phyloP scores from a whole-genome alignment of 1,284 basidiomycete genomes.

The Fomes fomentarius region DNA sequence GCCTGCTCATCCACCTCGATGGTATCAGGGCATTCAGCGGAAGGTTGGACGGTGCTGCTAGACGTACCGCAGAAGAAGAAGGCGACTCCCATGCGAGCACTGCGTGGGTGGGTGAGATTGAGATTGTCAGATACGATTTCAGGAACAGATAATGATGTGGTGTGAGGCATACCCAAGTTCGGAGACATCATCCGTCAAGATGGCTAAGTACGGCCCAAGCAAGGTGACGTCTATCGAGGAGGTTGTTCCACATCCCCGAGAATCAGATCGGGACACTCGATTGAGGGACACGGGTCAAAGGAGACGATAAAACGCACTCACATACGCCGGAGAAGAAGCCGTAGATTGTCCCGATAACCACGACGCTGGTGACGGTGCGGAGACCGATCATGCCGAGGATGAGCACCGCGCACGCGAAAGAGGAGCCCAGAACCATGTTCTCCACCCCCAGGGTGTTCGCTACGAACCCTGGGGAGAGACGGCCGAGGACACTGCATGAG shows the following conservation, averaged over 20 bases:
- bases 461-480: slow-evolving; percentile 14
- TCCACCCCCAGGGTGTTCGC: slow-evolving; percentile 19
- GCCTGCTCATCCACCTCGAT: not conserved
- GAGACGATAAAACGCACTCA: too few species aligned
- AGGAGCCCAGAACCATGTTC: slow-evolving; percentile 12
- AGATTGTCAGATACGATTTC: too few species aligned
- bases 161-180: slow-evolving; percentile 19
- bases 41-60: not conserved
- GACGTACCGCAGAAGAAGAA: slow-evolving; percentile 18
- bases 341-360: slow-evolving; percentile 26
- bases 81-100: slow-evolving; percentile 23
- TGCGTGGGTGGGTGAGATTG: not conserved
- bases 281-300: too few species aligned
- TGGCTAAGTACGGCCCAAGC: slow-evolving; percentile 15
- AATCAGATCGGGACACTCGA: too few species aligned
- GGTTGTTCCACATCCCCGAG: too few species aligned
- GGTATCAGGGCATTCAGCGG: not conserved
- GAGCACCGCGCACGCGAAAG: slow-evolving; percentile 11
- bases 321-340: slow-evolving; percentile 23
- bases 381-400: slow-evolving; percentile 25
- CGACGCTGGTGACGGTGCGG: slow-evolving; percentile 21
- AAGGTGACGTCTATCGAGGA: slow-evolving; percentile 17
- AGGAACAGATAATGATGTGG: too few species aligned
- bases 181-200: slow-evolving; percentile 19
- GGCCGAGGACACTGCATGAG: slow-evolving; percentile 17